Conservation (phyloP, 2,329 filamentous ascomycete species). For the Colletotrichum abscissum region DNA sequence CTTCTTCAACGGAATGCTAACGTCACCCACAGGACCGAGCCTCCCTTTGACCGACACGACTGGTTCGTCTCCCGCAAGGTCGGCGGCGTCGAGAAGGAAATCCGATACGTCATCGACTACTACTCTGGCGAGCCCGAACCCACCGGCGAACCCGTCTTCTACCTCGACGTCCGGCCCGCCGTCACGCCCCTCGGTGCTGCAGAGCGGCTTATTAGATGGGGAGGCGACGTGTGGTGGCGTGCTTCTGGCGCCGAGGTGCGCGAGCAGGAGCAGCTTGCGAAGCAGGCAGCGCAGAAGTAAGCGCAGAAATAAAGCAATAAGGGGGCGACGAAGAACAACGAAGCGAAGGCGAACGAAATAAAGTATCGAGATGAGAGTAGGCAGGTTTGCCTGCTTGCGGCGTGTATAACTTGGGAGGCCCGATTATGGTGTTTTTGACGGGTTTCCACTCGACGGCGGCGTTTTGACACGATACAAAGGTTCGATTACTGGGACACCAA, state of each 20-base stretch:
- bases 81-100: conserved; percentile 76
- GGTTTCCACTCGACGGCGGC: conserved; percentile 13
- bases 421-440: not conserved
- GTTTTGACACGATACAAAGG: conserved; percentile 19
- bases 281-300: conserved; percentile 16
- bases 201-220: conserved; percentile 88
- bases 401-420: not conserved
- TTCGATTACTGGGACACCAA: not conserved
- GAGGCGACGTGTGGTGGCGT: conserved; percentile 93
- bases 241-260: conserved; percentile 79
- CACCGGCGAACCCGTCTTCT: conserved; percentile 93
- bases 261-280: conserved; percentile 47
- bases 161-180: conserved; percentile 91
- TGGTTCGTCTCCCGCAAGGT: conserved; percentile 88
- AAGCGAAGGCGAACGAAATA: not conserved
- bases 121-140: conserved; percentile 86
- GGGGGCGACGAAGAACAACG: not conserved
- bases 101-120: conserved; percentile 97
- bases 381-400: not conserved
- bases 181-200: conserved; percentile 82
- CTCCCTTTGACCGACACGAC: conserved; percentile 96
- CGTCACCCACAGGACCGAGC: too few species aligned
- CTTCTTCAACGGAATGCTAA: conserved; percentile 31
- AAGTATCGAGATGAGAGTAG: not conserved
- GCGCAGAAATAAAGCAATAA: too few species aligned